Evolutionary conservation across 495 filamentous ascomycete genomes (phyloP).

Genomic region (Aspergillus avenaceus): DNA sequence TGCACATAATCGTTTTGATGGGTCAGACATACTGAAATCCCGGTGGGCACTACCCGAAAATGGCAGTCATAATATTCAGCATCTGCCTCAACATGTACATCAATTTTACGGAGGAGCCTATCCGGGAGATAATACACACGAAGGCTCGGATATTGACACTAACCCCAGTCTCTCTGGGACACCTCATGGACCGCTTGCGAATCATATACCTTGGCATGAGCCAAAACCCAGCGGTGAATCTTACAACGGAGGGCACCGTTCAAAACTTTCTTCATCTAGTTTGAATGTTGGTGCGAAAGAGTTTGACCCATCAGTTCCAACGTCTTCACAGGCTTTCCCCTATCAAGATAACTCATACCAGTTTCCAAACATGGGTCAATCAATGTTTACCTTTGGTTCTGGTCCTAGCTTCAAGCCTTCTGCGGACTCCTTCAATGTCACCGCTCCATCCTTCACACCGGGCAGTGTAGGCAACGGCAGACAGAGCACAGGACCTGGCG

Average conservation of each 20-base stretch:
- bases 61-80: conserved; percentile 17
- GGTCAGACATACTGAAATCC: conserved; percentile 33
- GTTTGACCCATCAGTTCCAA: conserved; percentile 69
- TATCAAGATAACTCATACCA: conserved; percentile 56
- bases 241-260: conserved; percentile 45
- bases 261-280: conserved; percentile 67
- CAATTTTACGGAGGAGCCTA: conserved; percentile 35
- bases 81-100: conserved; percentile 31
- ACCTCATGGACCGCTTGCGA: conserved; percentile 38
- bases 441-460: conserved; percentile 69
- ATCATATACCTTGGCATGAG: conserved; percentile 39
- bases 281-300: conserved; percentile 85
- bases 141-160: conserved; percentile 68
- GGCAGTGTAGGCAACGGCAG: conserved; percentile 28
- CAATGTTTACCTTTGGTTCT: conserved; percentile 26
- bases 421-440: conserved; percentile 53
- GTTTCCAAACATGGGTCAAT: conserved; percentile 30
- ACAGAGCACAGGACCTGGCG: conserved; percentile 31
- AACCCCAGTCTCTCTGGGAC: conserved; percentile 72
- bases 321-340: conserved; percentile 53
- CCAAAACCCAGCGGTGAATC: conserved; percentile 35
- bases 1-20: conserved; percentile 25
- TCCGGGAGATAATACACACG: conserved; percentile 39
- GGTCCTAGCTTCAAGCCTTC: conserved; percentile 26
- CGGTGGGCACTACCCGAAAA: conserved; percentile 36